Conservation (phyloP, 2,329 filamentous ascomycete genomes). For the Xylariaceae sp. region DNA sequence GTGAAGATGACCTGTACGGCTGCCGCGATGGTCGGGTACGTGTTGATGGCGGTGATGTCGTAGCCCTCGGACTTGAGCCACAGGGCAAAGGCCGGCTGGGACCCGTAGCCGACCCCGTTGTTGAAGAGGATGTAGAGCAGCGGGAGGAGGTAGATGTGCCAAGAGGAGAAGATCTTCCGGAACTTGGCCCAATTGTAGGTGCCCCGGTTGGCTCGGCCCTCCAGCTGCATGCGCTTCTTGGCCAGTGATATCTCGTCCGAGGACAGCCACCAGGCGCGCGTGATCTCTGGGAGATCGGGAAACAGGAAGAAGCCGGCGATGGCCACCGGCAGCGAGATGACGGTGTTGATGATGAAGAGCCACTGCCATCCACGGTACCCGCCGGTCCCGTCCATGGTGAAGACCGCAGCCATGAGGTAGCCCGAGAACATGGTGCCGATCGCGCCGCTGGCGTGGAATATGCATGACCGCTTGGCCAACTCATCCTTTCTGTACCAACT, state of each 20-base stretch:
- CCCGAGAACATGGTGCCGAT: constrained; percentile 35
- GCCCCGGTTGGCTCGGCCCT: constrained; percentile 35
- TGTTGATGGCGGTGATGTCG: constrained; percentile 29
- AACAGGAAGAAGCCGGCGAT: constrained; percentile 38
- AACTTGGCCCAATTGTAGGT: constrained; percentile 41
- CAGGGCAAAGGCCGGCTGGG: constrained; percentile 47
- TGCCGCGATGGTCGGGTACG: constrained; percentile 52
- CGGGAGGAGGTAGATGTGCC: constrained; percentile 56
- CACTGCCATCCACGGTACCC: constrained; percentile 48
- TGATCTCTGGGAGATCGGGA: constrained; percentile 33
- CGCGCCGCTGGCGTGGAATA: constrained; percentile 26
- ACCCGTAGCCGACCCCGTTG: constrained; percentile 41
- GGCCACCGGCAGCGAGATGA: constrained; percentile 45
- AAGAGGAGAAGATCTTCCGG: constrained; percentile 52
- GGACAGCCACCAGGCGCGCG: constrained; percentile 29
- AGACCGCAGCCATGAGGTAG: constrained; percentile 47
- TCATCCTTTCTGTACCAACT: constrained; percentile 31
- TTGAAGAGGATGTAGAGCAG: constrained; percentile 58
- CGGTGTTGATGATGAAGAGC: constrained; percentile 46
- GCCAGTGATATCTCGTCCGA: constrained; percentile 31
- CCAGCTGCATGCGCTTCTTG: constrained; percentile 33
- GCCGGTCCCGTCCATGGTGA: constrained; percentile 36
- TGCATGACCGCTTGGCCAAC: constrained; percentile 38
- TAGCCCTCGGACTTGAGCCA: constrained; percentile 40
- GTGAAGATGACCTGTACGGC: constrained; percentile 50